Evolutionary conservation across 768 basidiomycete genomes (phyloP).

Genomic region (Boletus vinaceobasis): DNA sequence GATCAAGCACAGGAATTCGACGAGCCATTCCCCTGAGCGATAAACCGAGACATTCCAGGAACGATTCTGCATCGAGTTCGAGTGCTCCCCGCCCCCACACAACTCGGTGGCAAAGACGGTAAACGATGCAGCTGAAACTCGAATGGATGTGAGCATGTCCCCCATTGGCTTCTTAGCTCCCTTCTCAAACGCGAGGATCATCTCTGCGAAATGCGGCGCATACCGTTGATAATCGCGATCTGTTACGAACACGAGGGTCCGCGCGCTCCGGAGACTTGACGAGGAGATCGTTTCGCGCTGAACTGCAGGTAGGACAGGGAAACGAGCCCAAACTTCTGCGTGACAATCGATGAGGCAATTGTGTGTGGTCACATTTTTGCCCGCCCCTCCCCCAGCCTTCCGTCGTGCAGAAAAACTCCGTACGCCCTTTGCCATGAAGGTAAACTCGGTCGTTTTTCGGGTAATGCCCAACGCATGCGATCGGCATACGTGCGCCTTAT

Average conservation of each 20-base stretch:
- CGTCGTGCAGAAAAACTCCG: conserved; percentile 14
- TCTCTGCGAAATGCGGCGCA: conserved; percentile 40
- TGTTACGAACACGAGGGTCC: conserved; percentile 44
- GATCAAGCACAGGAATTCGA: conserved; percentile 57
- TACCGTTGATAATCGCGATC: conserved; percentile 36
- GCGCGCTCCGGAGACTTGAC: conserved; percentile 30
- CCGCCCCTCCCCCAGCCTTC: neutral
- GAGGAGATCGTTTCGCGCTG: conserved; percentile 41
- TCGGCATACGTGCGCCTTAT: conserved; percentile 25
- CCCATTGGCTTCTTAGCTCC: conserved; percentile 52
- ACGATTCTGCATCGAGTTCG: neutral
- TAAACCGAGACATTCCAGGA: conserved; percentile 37
- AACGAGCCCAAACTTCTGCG: conserved; percentile 57
- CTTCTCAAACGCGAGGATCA: conserved; percentile 46
- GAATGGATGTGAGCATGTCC: conserved; percentile 38
- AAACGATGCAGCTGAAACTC: conserved; percentile 33
- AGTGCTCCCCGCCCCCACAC: neutral
- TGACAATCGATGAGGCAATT: conserved; percentile 56
- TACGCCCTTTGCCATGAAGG: conserved; percentile 44
- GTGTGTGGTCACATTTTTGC: conserved; percentile 29
- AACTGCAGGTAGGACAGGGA: conserved; percentile 54
- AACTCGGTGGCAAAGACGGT: conserved; percentile 23
- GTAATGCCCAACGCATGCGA: conserved; percentile 53
- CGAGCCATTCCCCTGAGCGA: conserved; percentile 58
- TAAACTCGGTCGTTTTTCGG: conserved; percentile 52